Conservation (phyloP, 805 yeast species). For the Candida anglica region DNA sequence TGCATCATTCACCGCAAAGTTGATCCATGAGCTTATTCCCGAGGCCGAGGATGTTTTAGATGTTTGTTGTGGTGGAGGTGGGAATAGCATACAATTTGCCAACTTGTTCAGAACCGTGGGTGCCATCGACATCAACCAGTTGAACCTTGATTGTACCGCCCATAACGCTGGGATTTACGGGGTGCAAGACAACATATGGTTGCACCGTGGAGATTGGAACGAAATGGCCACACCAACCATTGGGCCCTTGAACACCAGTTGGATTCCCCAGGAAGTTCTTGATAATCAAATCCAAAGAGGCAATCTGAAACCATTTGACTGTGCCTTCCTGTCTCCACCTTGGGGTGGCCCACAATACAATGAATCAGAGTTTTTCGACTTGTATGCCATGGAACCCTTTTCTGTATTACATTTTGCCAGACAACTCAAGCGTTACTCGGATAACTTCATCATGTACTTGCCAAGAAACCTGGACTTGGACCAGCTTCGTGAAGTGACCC, state of each 20-base stretch:
- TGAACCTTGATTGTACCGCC: constrained; percentile 60
- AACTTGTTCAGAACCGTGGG: constrained; percentile 49
- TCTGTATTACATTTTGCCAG: constrained; percentile 40
- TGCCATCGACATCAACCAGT: constrained; percentile 59
- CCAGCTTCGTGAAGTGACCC: constrained; percentile 48
- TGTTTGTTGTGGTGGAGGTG: constrained; percentile 86
- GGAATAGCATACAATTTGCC: constrained; percentile 77
- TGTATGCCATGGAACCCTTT: constrained; percentile 45
- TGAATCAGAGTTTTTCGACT: constrained; percentile 39
- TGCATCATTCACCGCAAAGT: constrained; percentile 57
- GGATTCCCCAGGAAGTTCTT: constrained; percentile 29
- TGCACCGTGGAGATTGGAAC: constrained; percentile 48
- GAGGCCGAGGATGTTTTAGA: constrained; percentile 50
- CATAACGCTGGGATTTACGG: constrained; percentile 66
- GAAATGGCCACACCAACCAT: constrained; percentile 13
- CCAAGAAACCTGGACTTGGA: constrained; percentile 57
- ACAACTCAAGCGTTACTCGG: constrained; percentile 38
- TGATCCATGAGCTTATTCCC: constrained; percentile 50
- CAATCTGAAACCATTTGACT: constrained; percentile 34
- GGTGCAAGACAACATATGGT: constrained; percentile 48
- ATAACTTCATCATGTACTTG: constrained; percentile 54
- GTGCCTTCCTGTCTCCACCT: constrained; percentile 76
- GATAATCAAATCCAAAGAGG: neutral
- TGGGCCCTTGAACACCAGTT: constrained; percentile 13
- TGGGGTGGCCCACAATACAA: constrained; percentile 80